Conservation (phyloP, 2,329 filamentous ascomycete genomes). For the Arachnomyces sp. region DNA sequence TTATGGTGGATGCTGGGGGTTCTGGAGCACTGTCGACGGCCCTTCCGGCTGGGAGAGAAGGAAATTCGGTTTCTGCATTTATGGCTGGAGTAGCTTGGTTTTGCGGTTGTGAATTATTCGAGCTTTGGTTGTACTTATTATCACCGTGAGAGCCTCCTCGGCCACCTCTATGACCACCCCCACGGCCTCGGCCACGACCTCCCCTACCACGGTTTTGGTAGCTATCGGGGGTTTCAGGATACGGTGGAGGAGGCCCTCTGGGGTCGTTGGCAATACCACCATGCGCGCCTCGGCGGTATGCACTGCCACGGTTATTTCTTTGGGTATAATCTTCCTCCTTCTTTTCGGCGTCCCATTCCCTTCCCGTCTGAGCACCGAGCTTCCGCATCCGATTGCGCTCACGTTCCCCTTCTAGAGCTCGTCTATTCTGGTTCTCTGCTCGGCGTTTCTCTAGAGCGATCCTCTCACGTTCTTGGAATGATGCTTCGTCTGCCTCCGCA, state of each 20-base stretch:
- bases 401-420: conserved; percentile 54
- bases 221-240: conserved; percentile 1
- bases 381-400: conserved; percentile 54
- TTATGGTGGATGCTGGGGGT: conserved; percentile 4
- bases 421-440: conserved; percentile 43
- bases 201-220: conserved; percentile 11
- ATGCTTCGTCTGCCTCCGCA: conserved; percentile 59
- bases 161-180: conserved; percentile 19
- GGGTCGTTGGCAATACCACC: conserved; percentile 40
- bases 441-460: conserved; percentile 47
- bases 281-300: conserved; percentile 43
- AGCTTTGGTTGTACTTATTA: conserved; percentile 10
- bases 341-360: conserved; percentile 58
- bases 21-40: conserved; percentile 11
- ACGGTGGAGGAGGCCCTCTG: conserved; percentile 10
- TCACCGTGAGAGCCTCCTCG: conserved; percentile 20
- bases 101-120: conserved; percentile 10
- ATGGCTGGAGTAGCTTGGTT: conserved; percentile 16
- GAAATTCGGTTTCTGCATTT: conserved; percentile 27
- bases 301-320: conserved; percentile 31
- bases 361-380: conserved; percentile 47
- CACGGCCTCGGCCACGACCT: conserved; percentile 25
- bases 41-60: conserved; percentile 24
- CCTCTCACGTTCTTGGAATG: conserved; percentile 56
- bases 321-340: conserved; percentile 44